These are phyloP conservation scores for Vigna angularis DNA, from an alignment of 306 rosid genomes.

Conservation along the genomic window DNA sequence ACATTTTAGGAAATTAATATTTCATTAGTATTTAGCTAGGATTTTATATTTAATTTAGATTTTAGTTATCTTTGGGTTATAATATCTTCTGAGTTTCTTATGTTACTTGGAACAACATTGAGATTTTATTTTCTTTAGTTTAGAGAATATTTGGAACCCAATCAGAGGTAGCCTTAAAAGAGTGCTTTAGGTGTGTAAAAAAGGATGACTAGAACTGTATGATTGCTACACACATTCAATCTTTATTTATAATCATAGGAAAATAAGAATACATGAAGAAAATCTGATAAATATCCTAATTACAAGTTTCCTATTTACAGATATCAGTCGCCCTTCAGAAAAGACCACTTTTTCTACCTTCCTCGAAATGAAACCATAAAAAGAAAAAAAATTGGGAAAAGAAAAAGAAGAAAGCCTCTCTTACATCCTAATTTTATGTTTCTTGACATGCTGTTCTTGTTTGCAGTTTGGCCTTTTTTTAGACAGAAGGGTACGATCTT, in stretches of 20 bases:
- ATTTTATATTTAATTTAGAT: neutral
- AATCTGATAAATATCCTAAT: too few species aligned
- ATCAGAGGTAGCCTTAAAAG: neutral
- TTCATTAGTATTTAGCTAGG: neutral
- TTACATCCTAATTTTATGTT: slow-evolving; percentile 32
- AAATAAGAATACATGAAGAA: too few species aligned
- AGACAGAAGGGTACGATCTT: slow-evolving; percentile 77
- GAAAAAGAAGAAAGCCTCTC: slow-evolving; percentile 13
- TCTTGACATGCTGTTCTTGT: slow-evolving; percentile 41
- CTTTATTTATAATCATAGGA: too few species aligned
- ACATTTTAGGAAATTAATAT: slow-evolving; percentile 11
- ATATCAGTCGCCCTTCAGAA: neutral
- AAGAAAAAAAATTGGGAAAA: neutral
- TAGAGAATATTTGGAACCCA: neutral
- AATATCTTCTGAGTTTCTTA: neutral
- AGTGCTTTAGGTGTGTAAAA: neutral
- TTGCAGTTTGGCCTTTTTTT: slow-evolving; percentile 84
- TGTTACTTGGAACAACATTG: neutral
- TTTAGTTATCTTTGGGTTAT: slow-evolving; percentile 24
- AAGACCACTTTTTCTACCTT: neutral
- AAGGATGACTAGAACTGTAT: too few species aligned
- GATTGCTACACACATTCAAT: too few species aligned
- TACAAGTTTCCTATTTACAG: too few species aligned
- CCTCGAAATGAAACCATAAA: neutral
- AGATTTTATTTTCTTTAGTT: slow-evolving; percentile 8